Percentiles rank a stretch among this genome's conserved stretches.
Conservation (phyloP, 129 eudicot species). For the Arctium minus region DNA sequence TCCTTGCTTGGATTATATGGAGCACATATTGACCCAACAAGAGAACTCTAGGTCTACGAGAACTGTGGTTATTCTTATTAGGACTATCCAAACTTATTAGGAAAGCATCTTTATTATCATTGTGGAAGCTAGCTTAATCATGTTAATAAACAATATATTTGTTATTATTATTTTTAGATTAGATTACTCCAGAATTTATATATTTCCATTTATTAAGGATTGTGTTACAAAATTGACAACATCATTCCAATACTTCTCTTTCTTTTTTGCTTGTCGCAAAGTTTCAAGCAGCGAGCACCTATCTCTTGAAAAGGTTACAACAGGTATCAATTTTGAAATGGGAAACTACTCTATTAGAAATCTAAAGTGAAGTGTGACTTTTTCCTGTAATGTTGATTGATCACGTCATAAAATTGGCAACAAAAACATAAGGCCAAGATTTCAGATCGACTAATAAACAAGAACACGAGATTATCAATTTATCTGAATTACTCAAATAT, state of each 20-base stretch:
- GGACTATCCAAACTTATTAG: too few relatives aligned
- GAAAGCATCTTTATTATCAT: too few relatives aligned
- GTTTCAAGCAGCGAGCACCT: not conserved
- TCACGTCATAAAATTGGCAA: not conserved
- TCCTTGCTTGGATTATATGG: not conserved
- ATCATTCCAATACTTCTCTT: not conserved
- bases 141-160: too few relatives aligned
- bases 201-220: not conserved
- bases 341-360: not conserved
- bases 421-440: not conserved
- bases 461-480: not conserved
- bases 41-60: not conserved
- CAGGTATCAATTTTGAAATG: not conserved
- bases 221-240: not conserved
- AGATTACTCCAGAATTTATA: too few relatives aligned
- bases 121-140: not conserved
- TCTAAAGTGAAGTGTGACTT: not conserved
- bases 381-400: not conserved
- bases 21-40: not conserved
- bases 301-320: not conserved
- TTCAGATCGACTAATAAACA: not conserved
- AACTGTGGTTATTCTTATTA: too few relatives aligned
- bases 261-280: not conserved
- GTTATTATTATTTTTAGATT: too few relatives aligned
- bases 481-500: not conserved